phyloP scores from a whole-genome alignment of 2,329 filamentous ascomycete genomes.

The Pestalotiopsis fici region DNA sequence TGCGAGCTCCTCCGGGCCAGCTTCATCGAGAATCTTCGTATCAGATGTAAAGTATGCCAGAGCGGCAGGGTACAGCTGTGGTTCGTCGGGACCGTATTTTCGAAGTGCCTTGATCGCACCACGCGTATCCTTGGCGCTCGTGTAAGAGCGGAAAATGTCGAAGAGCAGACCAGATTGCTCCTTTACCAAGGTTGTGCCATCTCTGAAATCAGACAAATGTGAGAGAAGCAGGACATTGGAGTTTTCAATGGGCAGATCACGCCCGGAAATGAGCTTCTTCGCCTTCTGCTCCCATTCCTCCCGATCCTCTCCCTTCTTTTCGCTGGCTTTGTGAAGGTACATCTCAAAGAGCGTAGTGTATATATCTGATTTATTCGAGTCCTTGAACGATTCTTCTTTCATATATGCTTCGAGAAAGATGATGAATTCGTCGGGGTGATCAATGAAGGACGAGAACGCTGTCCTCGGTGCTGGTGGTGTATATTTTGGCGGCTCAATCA shows the following conservation, averaged over 20 bases:
- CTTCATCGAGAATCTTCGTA: slow-evolving; percentile 77
- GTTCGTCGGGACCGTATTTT: slow-evolving; percentile 90
- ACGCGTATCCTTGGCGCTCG: slow-evolving; percentile 84
- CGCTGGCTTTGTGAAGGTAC: slow-evolving; percentile 87
- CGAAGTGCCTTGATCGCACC: slow-evolving; percentile 87
- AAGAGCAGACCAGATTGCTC: slow-evolving; percentile 90
- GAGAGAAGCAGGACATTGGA: slow-evolving; percentile 93
- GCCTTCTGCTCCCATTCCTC: slow-evolving; percentile 89
- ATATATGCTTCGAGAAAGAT: slow-evolving; percentile 88
- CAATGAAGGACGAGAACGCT: slow-evolving; percentile 95
- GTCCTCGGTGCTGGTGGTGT: slow-evolving; percentile 79
- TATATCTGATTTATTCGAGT: slow-evolving; percentile 79
- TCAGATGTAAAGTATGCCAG: slow-evolving; percentile 92
- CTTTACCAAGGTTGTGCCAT: slow-evolving; percentile 88
- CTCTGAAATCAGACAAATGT: slow-evolving; percentile 84
- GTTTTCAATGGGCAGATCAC: slow-evolving; percentile 84
- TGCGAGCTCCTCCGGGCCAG: slow-evolving; percentile 79
- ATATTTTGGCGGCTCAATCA: slow-evolving; percentile 59
- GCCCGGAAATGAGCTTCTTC: slow-evolving; percentile 81
- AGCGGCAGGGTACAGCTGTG: slow-evolving; percentile 88
- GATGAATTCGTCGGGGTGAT: slow-evolving; percentile 90
- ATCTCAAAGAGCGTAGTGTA: slow-evolving; percentile 98
- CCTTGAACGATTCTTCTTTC: slow-evolving; percentile 67
- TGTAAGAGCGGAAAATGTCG: slow-evolving; percentile 97
- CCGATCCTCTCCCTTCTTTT: slow-evolving; percentile 66